Evolutionary conservation across 306 rosid species (phyloP), one percentile per base, ranked within the genome.

Genomic region (Astragalus glycyphyllos): DNA sequence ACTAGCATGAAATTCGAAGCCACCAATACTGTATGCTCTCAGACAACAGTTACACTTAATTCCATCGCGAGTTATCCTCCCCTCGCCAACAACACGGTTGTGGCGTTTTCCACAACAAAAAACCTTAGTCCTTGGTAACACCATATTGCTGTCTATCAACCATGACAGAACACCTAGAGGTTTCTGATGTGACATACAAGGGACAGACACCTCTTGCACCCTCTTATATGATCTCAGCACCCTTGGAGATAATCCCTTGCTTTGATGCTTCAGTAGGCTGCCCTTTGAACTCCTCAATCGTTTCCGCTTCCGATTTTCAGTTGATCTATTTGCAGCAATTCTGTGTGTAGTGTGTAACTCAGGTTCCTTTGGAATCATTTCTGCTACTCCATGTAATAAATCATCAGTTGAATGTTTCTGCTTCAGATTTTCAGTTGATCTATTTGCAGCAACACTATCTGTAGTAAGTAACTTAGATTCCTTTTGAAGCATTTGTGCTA

Each of bases 1-100:
- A 71, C 9, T 23, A 62, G 85, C 90, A 70, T 90, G 98, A 16
- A 32, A 55, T 85, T 67, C 84, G 37, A 90, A 93, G 73, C 80
- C 77, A 65, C 12, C 51, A 74, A 85, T 45, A 60, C 87, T 75
- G 77, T 67, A 87, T 72, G 81, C 61, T 67, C 17, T 66, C 40
- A 8, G 56, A 54, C 98, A 93, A 79, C 98, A 93, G 73, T 65
- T 69, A 78, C 97, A 93, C 81, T 82, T 90, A 78, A 93, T 88
- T 66, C 98, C 98, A 41, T 84, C 69, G 1, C 80, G 79, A 78
- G 79, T 82, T 81, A 93, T 77, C 82, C 81, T 72, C 69, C 98
- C 96, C 49, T 74, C 83, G 46, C 65, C 17, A 15, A 17, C 0
- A 23, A 40, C 37, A 71, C 69, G 82, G 5, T 12, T 13, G 3